Evolutionary conservation across 306 rosid species (phyloP).

Genomic region (Myrica gale): DNA sequence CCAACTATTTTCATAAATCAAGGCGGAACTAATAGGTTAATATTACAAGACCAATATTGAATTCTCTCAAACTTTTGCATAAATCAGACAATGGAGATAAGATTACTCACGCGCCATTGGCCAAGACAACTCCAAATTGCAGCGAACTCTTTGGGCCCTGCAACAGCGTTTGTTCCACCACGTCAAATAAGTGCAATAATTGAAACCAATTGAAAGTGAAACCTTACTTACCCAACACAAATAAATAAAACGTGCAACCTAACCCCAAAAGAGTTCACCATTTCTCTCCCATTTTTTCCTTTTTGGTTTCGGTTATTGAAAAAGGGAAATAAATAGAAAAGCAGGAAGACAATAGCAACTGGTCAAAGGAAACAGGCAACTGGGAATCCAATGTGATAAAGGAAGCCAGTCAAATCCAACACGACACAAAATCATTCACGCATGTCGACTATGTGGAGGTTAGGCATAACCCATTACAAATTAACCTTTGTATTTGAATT

Average conservation of each 20-base stretch:
- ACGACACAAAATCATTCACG: background rate
- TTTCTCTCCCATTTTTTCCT: no score
- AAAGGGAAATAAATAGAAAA: background rate
- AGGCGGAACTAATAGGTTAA: background rate
- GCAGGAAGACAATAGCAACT: no score
- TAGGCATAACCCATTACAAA: background rate
- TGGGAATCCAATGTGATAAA: background rate
- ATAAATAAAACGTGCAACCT: no score
- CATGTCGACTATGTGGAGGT: background rate
- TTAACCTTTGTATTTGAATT: background rate
- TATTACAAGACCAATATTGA: background rate
- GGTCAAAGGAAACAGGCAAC: background rate
- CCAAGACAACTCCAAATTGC: constrained; percentile 83
- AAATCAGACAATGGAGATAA: constrained; percentile 10
- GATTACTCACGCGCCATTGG: constrained; percentile 72
- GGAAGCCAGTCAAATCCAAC: background rate
- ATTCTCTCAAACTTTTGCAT: background rate
- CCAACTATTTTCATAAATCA: background rate
- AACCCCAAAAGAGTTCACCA: no score
- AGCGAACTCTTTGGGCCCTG: constrained; percentile 78
- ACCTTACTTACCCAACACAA: no score
- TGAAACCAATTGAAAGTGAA: background rate
- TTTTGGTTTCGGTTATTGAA: no score
- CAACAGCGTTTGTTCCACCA: constrained; percentile 23
- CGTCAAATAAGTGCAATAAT: constrained; percentile 14